These are phyloP conservation scores for Magnolia changhungtana DNA, from an alignment of 164 flowering plant genomes.

Conservation along the genomic window DNA sequence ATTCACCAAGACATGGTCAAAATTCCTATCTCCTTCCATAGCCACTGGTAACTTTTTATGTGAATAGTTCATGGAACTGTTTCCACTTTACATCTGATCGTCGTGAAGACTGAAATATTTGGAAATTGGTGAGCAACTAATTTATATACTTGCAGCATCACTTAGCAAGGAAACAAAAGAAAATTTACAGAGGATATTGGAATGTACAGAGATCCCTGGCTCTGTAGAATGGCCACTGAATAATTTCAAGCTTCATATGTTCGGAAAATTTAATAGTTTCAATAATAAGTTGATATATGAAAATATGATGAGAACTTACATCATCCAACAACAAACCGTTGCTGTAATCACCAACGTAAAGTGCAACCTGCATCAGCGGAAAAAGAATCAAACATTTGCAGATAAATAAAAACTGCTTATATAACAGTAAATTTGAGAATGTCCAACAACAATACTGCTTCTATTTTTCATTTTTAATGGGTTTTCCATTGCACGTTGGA, in stretches of 20 bases:
- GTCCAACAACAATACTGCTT: background rate
- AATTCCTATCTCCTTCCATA: no score
- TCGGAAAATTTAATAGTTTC: background rate
- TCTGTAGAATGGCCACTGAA: background rate
- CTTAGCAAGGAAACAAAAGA: background rate
- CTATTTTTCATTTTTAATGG: background rate
- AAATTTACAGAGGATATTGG: no score
- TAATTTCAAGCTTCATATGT: background rate
- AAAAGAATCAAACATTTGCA: background rate
- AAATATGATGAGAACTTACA: slow-evolving; percentile 45
- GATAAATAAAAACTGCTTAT: background rate
- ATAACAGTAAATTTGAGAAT: background rate
- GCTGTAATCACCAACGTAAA: slow-evolving; percentile 78
- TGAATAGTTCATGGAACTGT: no score
- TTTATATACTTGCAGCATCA: background rate
- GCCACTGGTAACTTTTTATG: no score
- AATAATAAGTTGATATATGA: no score
- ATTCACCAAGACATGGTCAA: no score
- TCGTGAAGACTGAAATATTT: no score
- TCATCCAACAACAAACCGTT: slow-evolving; percentile 89
- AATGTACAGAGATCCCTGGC: no score
- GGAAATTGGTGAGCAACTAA: no score
- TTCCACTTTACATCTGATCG: no score
- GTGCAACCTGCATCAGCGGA: slow-evolving; percentile 55
- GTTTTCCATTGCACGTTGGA: background rate